Conservation (phyloP, 1,284 basidiomycete species). For the Austroboletus niveus region DNA sequence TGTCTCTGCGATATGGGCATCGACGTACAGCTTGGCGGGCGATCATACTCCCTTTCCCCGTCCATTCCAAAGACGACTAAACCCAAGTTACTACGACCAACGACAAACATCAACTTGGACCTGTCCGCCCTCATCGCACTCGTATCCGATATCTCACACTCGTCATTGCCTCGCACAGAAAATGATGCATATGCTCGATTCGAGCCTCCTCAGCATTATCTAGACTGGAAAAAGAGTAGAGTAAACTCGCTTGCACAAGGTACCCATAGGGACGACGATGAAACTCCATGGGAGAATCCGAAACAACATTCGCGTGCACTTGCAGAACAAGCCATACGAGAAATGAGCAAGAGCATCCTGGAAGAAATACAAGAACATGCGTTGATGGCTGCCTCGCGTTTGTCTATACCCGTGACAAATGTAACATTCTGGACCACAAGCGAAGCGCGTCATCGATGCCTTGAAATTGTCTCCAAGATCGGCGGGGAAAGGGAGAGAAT, state of each 20-base stretch:
- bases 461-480: constrained; percentile 70
- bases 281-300: constrained; percentile 37
- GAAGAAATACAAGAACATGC: constrained; percentile 59
- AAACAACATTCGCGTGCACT: constrained; percentile 61
- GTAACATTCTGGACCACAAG: constrained; percentile 77
- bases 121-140: constrained; percentile 80
- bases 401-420: neutral
- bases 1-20: no score
- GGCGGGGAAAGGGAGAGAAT: constrained; percentile 63
- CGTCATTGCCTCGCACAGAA: constrained; percentile 55
- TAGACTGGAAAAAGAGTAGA: constrained; percentile 56
- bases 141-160: constrained; percentile 79
- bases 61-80: no score
- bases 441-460: constrained; percentile 67
- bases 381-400: constrained; percentile 7
- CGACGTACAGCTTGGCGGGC: no score
- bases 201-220: constrained; percentile 51
- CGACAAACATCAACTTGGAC: constrained; percentile 56
- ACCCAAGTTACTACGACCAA: no score
- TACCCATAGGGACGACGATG: constrained; percentile 18
- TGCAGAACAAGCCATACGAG: constrained; percentile 64
- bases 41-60: no score
- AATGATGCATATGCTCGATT: constrained; percentile 65
- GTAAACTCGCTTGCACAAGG: constrained; percentile 7
- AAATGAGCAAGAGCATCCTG: constrained; percentile 66